Evolutionary conservation across 1,284 basidiomycete species (phyloP).

Genomic region (Ustilago xerochloae): DNA sequence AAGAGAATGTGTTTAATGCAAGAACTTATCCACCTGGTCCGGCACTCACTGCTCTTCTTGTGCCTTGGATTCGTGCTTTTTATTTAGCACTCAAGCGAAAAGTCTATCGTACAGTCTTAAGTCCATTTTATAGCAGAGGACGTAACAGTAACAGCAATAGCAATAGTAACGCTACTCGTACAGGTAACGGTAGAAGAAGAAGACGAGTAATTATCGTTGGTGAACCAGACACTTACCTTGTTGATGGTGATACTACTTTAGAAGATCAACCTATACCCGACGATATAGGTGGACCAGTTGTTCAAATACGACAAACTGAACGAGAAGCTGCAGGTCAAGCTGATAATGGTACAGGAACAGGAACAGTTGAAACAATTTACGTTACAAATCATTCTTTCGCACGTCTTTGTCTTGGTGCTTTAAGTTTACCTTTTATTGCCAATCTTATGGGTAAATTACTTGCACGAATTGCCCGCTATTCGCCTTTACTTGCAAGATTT

Average conservation of each 20-base stretch:
- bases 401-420: slow-evolving; percentile 53
- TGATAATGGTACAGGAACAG: slow-evolving; percentile 4
- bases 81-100: slow-evolving; percentile 57
- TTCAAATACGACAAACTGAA: slow-evolving; percentile 12
- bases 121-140: slow-evolving; percentile 27
- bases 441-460: slow-evolving; percentile 56
- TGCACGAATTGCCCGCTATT: slow-evolving; percentile 27
- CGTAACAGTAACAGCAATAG: neutral
- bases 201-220: slow-evolving; percentile 46
- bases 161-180: slow-evolving; percentile 1
- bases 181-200: slow-evolving; percentile 7
- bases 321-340: neutral
- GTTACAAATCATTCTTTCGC: slow-evolving; percentile 49
- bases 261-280: slow-evolving; percentile 11
- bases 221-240: slow-evolving; percentile 30
- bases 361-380: slow-evolving; percentile 46
- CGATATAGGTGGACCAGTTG: slow-evolving; percentile 18
- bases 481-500: slow-evolving; percentile 22
- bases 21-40: slow-evolving; percentile 55
- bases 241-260: slow-evolving; percentile 23
- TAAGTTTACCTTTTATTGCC: slow-evolving; percentile 57
- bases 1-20: slow-evolving; percentile 15
- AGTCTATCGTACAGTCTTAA: slow-evolving; percentile 46
- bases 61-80: slow-evolving; percentile 60
- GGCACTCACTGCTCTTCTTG: slow-evolving; percentile 47